These are phyloP conservation scores for Aspergillus asperescens DNA, from an alignment of 495 filamentous ascomycete species.

Conservation along the genomic window DNA sequence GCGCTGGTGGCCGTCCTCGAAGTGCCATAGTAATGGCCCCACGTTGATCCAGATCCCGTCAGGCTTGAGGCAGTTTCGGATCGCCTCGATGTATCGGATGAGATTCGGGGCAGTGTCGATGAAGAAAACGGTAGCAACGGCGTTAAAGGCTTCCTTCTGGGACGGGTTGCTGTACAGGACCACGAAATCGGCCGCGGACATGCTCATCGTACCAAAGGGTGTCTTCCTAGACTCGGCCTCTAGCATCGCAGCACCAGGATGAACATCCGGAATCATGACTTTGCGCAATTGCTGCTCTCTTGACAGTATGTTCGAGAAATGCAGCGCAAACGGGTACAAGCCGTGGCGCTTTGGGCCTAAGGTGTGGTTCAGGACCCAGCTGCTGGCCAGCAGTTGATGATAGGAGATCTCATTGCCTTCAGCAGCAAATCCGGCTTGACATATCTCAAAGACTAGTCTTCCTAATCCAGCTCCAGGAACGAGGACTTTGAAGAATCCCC, in stretches of 20 bases:
- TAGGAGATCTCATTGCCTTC: slow-evolving; percentile 97
- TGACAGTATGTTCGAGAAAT: slow-evolving; percentile 71
- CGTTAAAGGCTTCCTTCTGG: slow-evolving; percentile 63
- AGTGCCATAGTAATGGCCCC: slow-evolving; percentile 90
- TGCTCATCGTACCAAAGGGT: slow-evolving; percentile 58
- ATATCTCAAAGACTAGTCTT: slow-evolving; percentile 81
- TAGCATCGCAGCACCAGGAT: slow-evolving; percentile 55
- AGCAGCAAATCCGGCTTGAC: slow-evolving; percentile 61
- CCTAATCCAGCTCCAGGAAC: slow-evolving; percentile 89
- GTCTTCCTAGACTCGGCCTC: slow-evolving; percentile 23
- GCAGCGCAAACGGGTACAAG: slow-evolving; percentile 74
- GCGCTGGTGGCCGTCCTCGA: slow-evolving; percentile 51
- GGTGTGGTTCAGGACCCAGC: slow-evolving; percentile 81
- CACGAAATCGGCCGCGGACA: slow-evolving; percentile 81
- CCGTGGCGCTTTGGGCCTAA: slow-evolving; percentile 34
- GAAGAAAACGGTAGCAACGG: slow-evolving; percentile 87
- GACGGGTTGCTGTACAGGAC: slow-evolving; percentile 60
- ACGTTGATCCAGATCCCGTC: slow-evolving; percentile 84
- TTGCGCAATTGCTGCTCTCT: slow-evolving; percentile 64
- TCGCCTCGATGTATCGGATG: slow-evolving; percentile 78
- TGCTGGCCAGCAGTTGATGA: slow-evolving; percentile 82
- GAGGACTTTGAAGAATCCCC: slow-evolving; percentile 55
- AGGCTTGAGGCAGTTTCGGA: slow-evolving; percentile 68
- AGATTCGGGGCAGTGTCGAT: slow-evolving; percentile 94
- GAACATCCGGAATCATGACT: slow-evolving; percentile 71